phyloP scores from a whole-genome alignment of 768 basidiomycete genomes.

The Tricholoma sp. region DNA sequence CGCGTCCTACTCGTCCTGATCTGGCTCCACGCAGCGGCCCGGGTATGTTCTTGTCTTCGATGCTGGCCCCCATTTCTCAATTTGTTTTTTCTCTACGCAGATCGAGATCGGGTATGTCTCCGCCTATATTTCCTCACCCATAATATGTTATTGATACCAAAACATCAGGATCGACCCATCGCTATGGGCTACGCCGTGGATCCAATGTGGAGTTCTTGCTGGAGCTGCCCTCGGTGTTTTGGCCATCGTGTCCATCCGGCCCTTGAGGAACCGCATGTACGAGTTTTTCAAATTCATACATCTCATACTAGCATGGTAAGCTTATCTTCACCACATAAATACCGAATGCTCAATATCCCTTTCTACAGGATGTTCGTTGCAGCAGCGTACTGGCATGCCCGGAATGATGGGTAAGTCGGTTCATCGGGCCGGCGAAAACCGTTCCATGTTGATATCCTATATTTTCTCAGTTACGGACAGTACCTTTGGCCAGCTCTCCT shows the following conservation, averaged over 20 bases:
- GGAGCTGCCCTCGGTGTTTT: conserved; percentile 36
- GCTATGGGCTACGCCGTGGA: conserved; percentile 19
- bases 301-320: conserved; percentile 34
- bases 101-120: background rate
- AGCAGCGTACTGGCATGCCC: conserved; percentile 37
- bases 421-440: background rate
- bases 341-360: background rate
- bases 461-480: conserved; percentile 22
- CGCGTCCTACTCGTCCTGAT: conserved; percentile 41
- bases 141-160: conserved; percentile 30
- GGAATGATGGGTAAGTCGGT: conserved; percentile 21
- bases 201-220: conserved; percentile 34
- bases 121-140: background rate
- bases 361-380: conserved; percentile 30
- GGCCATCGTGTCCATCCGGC: conserved; percentile 42
- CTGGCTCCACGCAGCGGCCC: conserved; percentile 43
- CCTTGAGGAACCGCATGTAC: conserved; percentile 40
- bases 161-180: background rate
- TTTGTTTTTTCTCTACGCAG: background rate
- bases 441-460: background rate
- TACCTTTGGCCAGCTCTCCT: conserved; percentile 46
- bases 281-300: conserved; percentile 51
- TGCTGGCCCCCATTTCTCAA: conserved; percentile 25
- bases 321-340: background rate
- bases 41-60: conserved; percentile 32